Evolutionary conservation across 2,329 filamentous ascomycete genomes (phyloP), one percentile per base, ranked within the genome.

Genomic region (Ophiostoma sp.): DNA sequence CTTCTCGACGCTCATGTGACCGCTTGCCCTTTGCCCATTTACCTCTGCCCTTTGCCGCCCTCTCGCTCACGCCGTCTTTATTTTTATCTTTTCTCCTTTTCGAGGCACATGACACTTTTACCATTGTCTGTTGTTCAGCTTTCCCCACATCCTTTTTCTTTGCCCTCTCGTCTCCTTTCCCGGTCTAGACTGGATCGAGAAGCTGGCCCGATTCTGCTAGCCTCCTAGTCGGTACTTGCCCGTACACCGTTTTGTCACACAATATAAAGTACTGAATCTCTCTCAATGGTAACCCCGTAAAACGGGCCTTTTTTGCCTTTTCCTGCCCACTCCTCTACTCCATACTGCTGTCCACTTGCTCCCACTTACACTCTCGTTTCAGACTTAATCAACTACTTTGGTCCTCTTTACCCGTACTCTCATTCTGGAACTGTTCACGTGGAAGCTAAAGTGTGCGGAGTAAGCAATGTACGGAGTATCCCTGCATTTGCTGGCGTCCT

Each of bases 1-100:
- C 55, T 60, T 60, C 55, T 40, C 55, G 14, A 27, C 38, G 55
- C 55, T 60, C 55, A 38, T 60, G 55, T 60, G 55, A 60, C 55
- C 27, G 55, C 27, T 36, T 60, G 2, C 6, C 49, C 49, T 55
- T n/a, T 18, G 12, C 0, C 4, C 14, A 1, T 16, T 18, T 52
- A n/a, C 11, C 55, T 38, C 9, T 38, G 27, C 27, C 14, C 3
- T 14, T 27, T 6, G 27, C 9, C 38, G 18, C 12, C 55, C 27
- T 60, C 55, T 60, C 55, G 55, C 55, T 12, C 27, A 38, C 55
- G 55, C 55, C 55, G 27, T 60, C 27, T 60, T 11, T 40, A 18
- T 14, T 18, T 60, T 60, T 60, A 8, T 18, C 16, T 7, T 9
- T 52, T 8, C 27, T 40, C 38, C 38, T 42, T 62, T 62, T n/a